These are phyloP conservation scores for Cercospora citrullina DNA, from an alignment of 2,329 filamentous ascomycete species.

Conservation along the genomic window DNA sequence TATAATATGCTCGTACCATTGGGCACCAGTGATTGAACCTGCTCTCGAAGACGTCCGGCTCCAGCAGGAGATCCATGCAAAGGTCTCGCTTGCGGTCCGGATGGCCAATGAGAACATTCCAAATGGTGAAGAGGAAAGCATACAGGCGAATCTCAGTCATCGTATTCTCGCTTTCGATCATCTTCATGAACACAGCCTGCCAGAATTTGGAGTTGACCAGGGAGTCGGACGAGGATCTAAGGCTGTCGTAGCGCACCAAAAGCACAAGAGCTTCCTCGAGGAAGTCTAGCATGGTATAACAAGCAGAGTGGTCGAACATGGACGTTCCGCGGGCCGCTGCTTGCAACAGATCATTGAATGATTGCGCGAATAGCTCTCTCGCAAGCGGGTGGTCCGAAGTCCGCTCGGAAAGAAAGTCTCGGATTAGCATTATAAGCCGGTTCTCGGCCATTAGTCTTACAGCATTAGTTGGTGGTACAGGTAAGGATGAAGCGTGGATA, in stretches of 20 bases:
- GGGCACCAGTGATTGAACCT: constrained; percentile 94
- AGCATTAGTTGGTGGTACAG: constrained; percentile 67
- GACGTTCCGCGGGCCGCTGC: constrained; percentile 74
- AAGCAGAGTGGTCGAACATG: constrained; percentile 77
- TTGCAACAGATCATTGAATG: constrained; percentile 72
- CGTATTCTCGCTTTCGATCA: constrained; percentile 80
- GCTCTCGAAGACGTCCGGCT: constrained; percentile 71
- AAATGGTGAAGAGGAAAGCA: constrained; percentile 76
- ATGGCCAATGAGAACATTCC: constrained; percentile 69
- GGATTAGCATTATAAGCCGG: constrained; percentile 75
- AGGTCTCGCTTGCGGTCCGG: constrained; percentile 67
- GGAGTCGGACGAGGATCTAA: constrained; percentile 42
- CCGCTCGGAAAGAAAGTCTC: constrained; percentile 71
- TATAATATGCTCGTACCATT: constrained; percentile 91
- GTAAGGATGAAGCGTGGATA: constrained; percentile 62
- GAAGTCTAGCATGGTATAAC: constrained; percentile 89
- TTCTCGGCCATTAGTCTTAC: constrained; percentile 86
- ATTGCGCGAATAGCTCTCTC: constrained; percentile 71
- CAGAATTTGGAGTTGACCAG: constrained; percentile 81
- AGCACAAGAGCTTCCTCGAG: constrained; percentile 77
- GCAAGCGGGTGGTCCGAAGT: constrained; percentile 55
- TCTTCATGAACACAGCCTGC: constrained; percentile 75
- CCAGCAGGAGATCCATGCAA: constrained; percentile 73
- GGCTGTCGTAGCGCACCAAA: constrained; percentile 60
- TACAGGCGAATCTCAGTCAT: constrained; percentile 86